Evolutionary conservation across 306 rosid genomes (phyloP).

Genomic region (Coriaria nepalensis): DNA sequence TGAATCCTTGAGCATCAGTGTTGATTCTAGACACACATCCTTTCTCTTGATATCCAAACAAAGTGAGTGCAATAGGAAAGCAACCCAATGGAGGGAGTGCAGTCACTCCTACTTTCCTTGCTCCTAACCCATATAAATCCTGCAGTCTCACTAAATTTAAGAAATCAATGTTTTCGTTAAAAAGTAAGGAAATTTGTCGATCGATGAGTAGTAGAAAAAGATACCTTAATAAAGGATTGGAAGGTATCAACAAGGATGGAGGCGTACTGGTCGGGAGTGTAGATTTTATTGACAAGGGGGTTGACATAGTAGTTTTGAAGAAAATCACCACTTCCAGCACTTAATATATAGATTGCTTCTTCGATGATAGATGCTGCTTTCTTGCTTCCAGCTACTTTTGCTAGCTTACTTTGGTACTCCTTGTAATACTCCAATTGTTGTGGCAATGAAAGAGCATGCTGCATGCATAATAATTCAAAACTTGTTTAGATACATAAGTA

Average conservation of each 20-base stretch:
- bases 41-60: slow-evolving; percentile 42
- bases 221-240: slow-evolving; percentile 55
- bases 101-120: slow-evolving; percentile 80
- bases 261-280: slow-evolving; percentile 61
- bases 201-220: not conserved
- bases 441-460: slow-evolving; percentile 87
- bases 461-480: slow-evolving; percentile 20
- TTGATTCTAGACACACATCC: slow-evolving; percentile 67
- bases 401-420: slow-evolving; percentile 71
- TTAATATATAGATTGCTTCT: slow-evolving; percentile 54
- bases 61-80: slow-evolving; percentile 59
- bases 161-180: too few relatives aligned
- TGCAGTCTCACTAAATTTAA: slow-evolving; percentile 16
- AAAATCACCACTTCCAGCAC: slow-evolving; percentile 80
- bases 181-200: not conserved
- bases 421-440: slow-evolving; percentile 57
- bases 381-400: slow-evolving; percentile 58
- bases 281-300: slow-evolving; percentile 45
- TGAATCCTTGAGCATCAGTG: slow-evolving; percentile 60
- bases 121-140: slow-evolving; percentile 71
- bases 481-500: too few relatives aligned
- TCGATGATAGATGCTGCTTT: slow-evolving; percentile 64
- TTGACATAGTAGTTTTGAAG: slow-evolving; percentile 82
- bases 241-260: slow-evolving; percentile 39
- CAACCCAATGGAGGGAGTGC: slow-evolving; percentile 95